Evolutionary conservation across 2,329 filamentous ascomycete genomes (phyloP), one percentile per base, ranked within the genome.

Genomic region (Boeremia exigua): DNA sequence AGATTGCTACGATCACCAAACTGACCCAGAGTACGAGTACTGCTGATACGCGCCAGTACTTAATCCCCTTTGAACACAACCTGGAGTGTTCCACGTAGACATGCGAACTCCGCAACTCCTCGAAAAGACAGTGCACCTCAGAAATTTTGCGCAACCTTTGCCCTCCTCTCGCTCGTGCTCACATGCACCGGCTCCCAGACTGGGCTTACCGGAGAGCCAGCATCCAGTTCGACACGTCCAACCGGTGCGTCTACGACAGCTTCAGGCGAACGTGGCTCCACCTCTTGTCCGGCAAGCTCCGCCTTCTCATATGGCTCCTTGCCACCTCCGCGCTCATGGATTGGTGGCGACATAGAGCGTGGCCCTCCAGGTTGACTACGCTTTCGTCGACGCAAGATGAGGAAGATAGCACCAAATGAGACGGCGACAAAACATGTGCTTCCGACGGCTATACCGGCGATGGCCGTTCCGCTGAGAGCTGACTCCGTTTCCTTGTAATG

Each of bases 361-460:
- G 50, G 14, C 8, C 23, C n/a, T 9, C 17, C 2, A n/a, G 28
- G 4, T 15, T 42, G 23, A 8, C 14, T 33, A 6, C 30, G 40
- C 17, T 51, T 54, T 28, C n/a, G 25, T 37, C 48, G 57, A 12
- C 58, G 59, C 10, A 55, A 58, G 8, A 61, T 29, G 23, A 66
- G 33, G 46, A 61, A 37, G n/a, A 65, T 43, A 1, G 42, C 33
- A 11, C 33, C 51, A 29, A 60, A 48, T 23, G 60, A 29, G 12
- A 58, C 30, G 14, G 63, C 39, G 2, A 65, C 33, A 9, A 61
- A 39, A 0, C 42, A 39, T 4, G 53, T 46, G 36, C 63, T 51
- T 38, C 61, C 66, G 2, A 61, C 54, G 25, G 61, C 61, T 53
- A 56, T 56, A 1, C 62, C 68, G 3, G 59, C 58, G 4, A 69